phyloP scores from a whole-genome alignment of 768 basidiomycete species.

The Boletus reticulatus region DNA sequence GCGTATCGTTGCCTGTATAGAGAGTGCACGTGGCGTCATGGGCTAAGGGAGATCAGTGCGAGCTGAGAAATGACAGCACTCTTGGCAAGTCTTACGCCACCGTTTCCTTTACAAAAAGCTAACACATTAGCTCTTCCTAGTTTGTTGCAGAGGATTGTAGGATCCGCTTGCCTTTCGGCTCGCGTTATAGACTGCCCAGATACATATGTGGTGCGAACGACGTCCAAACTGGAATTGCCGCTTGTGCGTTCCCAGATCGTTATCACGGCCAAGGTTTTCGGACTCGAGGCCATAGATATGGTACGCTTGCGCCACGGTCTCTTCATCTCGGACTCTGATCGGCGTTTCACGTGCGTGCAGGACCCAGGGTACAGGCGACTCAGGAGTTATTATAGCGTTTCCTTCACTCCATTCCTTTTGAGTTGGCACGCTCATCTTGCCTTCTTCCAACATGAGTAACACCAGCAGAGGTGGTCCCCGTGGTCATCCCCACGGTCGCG shows the following conservation, averaged over 20 bases:
- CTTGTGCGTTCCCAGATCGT: slow-evolving; percentile 83
- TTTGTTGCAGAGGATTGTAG: slow-evolving; percentile 95
- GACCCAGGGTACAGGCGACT: slow-evolving; percentile 61
- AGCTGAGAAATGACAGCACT: slow-evolving; percentile 60
- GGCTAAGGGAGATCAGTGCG: slow-evolving; percentile 72
- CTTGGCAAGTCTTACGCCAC: slow-evolving; percentile 36
- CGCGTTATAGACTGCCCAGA: slow-evolving; percentile 78
- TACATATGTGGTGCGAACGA: slow-evolving; percentile 75
- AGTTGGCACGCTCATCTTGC: not conserved
- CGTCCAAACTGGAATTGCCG: slow-evolving; percentile 72
- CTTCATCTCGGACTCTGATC: slow-evolving; percentile 1
- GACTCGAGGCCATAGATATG: slow-evolving; percentile 88
- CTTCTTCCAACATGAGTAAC: slow-evolving; percentile 14
- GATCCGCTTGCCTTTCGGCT: slow-evolving; percentile 17
- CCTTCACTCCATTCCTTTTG: not conserved
- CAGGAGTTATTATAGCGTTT: slow-evolving; percentile 61
- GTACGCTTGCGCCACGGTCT: slow-evolving; percentile 36
- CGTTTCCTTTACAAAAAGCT: not conserved
- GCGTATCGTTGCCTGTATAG: slow-evolving; percentile 76
- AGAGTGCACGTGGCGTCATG: slow-evolving; percentile 74
- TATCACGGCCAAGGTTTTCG: slow-evolving; percentile 79
- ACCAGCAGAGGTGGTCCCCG: slow-evolving; percentile 14
- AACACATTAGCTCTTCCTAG: slow-evolving; percentile 37
- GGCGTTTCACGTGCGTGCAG: slow-evolving; percentile 69
- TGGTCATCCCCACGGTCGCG: slow-evolving; percentile 6